Conservation (phyloP, 2,329 filamentous ascomycete genomes). For the Aspergillus transmontanensis region DNA sequence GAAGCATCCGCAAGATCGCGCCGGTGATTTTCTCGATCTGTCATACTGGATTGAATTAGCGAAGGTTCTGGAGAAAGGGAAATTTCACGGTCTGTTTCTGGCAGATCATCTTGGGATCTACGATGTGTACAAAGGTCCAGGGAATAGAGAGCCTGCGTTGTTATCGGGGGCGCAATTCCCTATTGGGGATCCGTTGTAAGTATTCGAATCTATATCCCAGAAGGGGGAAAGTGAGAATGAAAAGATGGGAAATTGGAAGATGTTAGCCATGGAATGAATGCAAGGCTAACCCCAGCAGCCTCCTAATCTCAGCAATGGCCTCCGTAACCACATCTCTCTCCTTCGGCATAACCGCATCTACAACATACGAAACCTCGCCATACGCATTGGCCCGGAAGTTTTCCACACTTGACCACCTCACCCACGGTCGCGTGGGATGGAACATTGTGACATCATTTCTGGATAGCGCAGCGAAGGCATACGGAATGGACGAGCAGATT, state of each 20-base stretch:
- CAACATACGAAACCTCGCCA: slow-evolving; percentile 53
- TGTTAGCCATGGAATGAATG: not conserved
- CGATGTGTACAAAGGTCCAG: slow-evolving; percentile 46
- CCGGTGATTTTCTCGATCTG: slow-evolving; percentile 39
- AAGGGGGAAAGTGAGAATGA: not conserved
- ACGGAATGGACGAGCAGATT: slow-evolving; percentile 43
- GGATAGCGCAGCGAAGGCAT: slow-evolving; percentile 45
- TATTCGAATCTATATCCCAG: not conserved
- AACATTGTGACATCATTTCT: slow-evolving; percentile 52
- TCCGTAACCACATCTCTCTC: slow-evolving; percentile 47
- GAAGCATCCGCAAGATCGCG: slow-evolving; percentile 32
- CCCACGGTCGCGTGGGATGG: slow-evolving; percentile 52
- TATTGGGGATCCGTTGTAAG: slow-evolving; percentile 38
- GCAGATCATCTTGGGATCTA: slow-evolving; percentile 50
- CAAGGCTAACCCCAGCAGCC: slow-evolving; percentile 1
- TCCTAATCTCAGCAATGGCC: slow-evolving; percentile 47
- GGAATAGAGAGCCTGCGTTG: slow-evolving; percentile 39
- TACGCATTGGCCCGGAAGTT: slow-evolving; percentile 56
- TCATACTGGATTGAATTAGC: slow-evolving; percentile 51
- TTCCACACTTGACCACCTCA: slow-evolving; percentile 55
- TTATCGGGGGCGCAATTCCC: slow-evolving; percentile 42
- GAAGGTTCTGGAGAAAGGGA: slow-evolving; percentile 47
- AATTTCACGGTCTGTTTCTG: slow-evolving; percentile 52
- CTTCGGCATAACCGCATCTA: slow-evolving; percentile 54
- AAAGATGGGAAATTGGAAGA: not conserved